phyloP scores from a whole-genome alignment of 164 flowering plant genomes.

The Magnolia changhungtana region DNA sequence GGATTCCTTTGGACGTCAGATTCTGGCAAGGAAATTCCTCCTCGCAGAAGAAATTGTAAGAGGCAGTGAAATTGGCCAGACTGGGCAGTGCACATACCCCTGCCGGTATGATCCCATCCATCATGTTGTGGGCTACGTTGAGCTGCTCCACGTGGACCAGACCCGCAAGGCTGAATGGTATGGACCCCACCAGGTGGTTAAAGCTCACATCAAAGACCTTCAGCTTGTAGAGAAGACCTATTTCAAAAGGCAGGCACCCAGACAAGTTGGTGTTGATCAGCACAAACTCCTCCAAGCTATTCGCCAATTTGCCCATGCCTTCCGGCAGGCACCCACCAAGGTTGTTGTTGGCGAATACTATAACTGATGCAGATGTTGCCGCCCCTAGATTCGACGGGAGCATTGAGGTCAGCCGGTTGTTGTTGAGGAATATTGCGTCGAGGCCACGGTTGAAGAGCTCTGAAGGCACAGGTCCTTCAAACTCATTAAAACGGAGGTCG shows the following conservation, averaged over 20 bases:
- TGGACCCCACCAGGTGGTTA: slow-evolving; percentile 60
- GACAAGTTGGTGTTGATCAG: slow-evolving; percentile 54
- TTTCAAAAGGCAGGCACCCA: slow-evolving; percentile 67
- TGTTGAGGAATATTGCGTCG: slow-evolving; percentile 71
- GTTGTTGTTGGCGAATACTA: slow-evolving; percentile 77
- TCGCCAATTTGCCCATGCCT: slow-evolving; percentile 47
- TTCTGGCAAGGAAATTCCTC: slow-evolving; percentile 58
- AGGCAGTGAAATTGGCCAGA: slow-evolving; percentile 53
- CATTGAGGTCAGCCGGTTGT: slow-evolving; percentile 46
- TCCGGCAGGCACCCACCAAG: slow-evolving; percentile 64
- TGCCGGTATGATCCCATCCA: slow-evolving; percentile 46
- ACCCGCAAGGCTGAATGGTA: slow-evolving; percentile 38
- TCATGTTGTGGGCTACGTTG: slow-evolving; percentile 50
- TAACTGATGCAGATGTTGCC: slow-evolving; percentile 44
- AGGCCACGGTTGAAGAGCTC: slow-evolving; percentile 40
- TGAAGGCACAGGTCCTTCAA: slow-evolving; percentile 70
- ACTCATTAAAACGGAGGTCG: slow-evolving; percentile 76
- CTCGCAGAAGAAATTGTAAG: slow-evolving; percentile 73
- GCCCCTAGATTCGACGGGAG: slow-evolving; percentile 39
- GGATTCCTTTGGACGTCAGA: slow-evolving; percentile 42
- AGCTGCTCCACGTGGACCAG: slow-evolving; percentile 16
- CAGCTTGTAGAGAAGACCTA: slow-evolving; percentile 57
- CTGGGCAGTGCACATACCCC: slow-evolving; percentile 55
- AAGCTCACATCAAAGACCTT: slow-evolving; percentile 63
- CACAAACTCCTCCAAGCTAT: slow-evolving; percentile 56